Conservation (phyloP, 331 rosid species). For the Telfairia occidentalis region DNA sequence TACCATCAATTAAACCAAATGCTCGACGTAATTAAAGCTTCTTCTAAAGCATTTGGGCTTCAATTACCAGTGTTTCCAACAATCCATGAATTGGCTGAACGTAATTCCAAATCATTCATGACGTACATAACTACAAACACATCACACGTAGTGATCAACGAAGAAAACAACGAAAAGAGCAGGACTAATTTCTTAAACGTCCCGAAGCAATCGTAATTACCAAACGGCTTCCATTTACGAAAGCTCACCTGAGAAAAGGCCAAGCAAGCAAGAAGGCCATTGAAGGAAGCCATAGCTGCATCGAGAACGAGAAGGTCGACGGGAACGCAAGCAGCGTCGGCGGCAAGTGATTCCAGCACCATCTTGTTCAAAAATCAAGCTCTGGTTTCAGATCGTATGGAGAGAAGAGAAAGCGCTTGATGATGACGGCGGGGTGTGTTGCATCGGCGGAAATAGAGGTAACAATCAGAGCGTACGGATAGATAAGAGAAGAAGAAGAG, state of each 20-base stretch:
- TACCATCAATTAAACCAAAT: background rate
- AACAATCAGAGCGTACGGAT: background rate
- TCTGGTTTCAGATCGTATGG: background rate
- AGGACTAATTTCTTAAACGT: background rate
- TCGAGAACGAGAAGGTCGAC: slow-evolving; percentile 36
- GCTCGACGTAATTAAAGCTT: background rate
- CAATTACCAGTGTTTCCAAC: background rate
- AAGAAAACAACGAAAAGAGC: background rate
- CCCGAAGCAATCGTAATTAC: background rate
- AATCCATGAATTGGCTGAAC: background rate
- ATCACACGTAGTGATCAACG: background rate
- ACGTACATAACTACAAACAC: background rate
- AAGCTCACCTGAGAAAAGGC: slow-evolving; percentile 49
- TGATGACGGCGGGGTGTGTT: background rate
- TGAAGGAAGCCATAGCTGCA: slow-evolving; percentile 33
- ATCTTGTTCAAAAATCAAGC: background rate
- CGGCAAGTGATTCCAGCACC: slow-evolving; percentile 19
- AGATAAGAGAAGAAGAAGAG: background rate
- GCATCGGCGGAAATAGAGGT: background rate
- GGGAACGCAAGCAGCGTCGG: slow-evolving; percentile 19
- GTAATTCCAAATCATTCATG: background rate
- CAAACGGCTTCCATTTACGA: background rate
- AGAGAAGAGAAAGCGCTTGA: background rate
- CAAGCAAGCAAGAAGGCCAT: slow-evolving; percentile 36
- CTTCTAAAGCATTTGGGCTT: background rate